Conservation (phyloP, 257 asterid genomes). For the Solanum tacnaense region DNA sequence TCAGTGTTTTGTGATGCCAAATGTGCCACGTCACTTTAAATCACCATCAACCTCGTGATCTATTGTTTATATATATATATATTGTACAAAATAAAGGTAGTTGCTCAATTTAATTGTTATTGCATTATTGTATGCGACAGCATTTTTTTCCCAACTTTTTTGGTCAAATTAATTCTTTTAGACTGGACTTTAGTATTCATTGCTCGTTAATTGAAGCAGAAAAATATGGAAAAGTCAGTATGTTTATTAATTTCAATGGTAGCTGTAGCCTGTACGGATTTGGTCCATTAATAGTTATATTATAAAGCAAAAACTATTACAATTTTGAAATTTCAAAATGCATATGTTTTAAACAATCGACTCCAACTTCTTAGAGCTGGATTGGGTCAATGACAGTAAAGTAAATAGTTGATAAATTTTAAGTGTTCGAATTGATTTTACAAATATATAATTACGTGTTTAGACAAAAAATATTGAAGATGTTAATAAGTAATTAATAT, state of each 20-base stretch:
- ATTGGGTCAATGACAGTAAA: not conserved
- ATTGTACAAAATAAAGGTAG: not conserved
- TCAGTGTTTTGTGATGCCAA: not conserved
- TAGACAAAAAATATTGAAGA: not conserved
- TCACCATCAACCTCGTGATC: not conserved
- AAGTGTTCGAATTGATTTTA: not conserved
- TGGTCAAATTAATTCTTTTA: not conserved
- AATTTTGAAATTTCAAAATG: not conserved
- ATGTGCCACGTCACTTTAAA: not conserved
- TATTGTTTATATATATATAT: too few relatives aligned
- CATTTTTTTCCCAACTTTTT: not conserved
- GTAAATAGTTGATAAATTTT: not conserved
- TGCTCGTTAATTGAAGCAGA: not conserved
- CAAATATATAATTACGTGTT: not conserved
- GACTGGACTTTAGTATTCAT: not conserved
- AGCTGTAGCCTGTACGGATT: not conserved
- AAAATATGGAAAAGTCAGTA: not conserved
- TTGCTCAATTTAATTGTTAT: not conserved
- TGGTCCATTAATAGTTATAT: not conserved
- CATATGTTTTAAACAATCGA: not conserved
- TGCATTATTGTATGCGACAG: not conserved
- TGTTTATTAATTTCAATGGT: not conserved
- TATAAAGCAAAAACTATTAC: not conserved
- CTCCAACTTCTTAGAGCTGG: not conserved
- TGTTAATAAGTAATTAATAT: not conserved